Evolutionary conservation across 2,329 filamentous ascomycete species (phyloP), one percentile per base, ranked within the genome.

Genomic region (Westerdykella ornata): DNA sequence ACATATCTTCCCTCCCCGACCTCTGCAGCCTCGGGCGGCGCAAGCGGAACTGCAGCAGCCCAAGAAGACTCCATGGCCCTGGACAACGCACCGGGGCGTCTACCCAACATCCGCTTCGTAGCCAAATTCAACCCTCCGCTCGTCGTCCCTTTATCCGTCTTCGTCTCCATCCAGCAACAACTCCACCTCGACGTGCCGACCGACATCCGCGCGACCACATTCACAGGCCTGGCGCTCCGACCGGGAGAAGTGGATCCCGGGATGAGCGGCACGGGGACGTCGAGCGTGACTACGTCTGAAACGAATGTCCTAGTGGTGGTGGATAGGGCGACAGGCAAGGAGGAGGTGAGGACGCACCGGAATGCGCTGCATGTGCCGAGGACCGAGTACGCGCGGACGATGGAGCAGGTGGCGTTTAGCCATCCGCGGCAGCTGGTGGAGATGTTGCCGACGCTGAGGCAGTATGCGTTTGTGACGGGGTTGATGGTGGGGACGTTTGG

Each of bases 401-500:
- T 94, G 7, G 76, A 75, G 1, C 78, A 82, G 41, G 71, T 92
- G 22, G 80, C 85, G 0, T 90, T 94, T 56, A 78, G 80, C 2
- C 87, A 94, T 55, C 87, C 87, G 0, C 77, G 80, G 37, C 85
- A 94, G 57, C 68, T 94, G 3, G 69, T 89, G 5, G 74, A 78
- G 39, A 78, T 89, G 57, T 72, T 94, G n/a, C 85, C 86, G 0
- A 51, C 51, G 3, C 48, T 92, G 13, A 74, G 87, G 12, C 86
- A 92, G 60, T 92, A 87, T 56, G 82, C 83, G 0, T 80, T 84
- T 49, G 69, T 87, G 4, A 79, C 79, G 1, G 77, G 72, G 0
- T 64, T 92, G 2, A 71, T 90, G 3, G 68, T 74, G 41, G 78
- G 76, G 37, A 79, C 75, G 42, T 84, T 87, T 54, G 48, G 45